A percentile compares a stretch with the other conserved stretches of the same genome.
These are phyloP conservation scores for Murraya koenigii DNA, from an alignment of 345 rosid species.

Conservation along the genomic window DNA sequence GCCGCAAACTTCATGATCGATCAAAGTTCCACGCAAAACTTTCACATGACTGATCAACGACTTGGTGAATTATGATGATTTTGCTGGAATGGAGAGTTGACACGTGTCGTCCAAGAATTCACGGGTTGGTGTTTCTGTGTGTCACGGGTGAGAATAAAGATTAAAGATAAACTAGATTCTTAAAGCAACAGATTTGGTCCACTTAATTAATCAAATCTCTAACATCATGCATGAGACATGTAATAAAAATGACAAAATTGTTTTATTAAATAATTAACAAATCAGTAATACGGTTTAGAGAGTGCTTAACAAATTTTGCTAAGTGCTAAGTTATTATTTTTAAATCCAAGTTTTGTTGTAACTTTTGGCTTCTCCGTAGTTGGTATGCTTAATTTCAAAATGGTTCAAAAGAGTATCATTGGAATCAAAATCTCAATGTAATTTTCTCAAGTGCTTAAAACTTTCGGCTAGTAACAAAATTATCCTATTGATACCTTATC, in stretches of 20 bases:
- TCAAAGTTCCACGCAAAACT: not conserved
- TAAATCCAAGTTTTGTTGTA: not conserved
- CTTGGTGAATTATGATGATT: not conserved
- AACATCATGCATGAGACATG: not conserved
- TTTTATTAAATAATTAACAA: not conserved
- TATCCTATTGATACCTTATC: not conserved
- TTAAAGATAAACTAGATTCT: conserved; percentile 23
- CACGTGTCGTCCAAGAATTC: conserved; percentile 53
- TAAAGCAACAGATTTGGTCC: conserved; percentile 12
- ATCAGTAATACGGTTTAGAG: not conserved
- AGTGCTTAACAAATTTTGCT: not conserved
- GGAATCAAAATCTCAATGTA: not conserved
- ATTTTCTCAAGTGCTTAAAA: not conserved
- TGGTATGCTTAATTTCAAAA: not conserved
- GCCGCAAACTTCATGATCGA: not conserved
- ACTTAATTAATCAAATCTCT: not conserved
- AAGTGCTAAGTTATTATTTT: not conserved
- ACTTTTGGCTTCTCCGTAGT: not conserved
- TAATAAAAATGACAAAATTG: not conserved
- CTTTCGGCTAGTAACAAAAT: not conserved
- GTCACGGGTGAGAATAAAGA: conserved; percentile 44
- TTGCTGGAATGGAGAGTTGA: conserved; percentile 8
- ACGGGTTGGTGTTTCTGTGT: conserved; percentile 47
- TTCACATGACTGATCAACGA: not conserved
- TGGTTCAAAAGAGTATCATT: not conserved